A percentile compares a stretch with the other conserved stretches of the same genome.
These are phyloP conservation scores for Ajuga chamaepitys DNA, from an alignment of 257 asterid species.

Conservation along the genomic window DNA sequence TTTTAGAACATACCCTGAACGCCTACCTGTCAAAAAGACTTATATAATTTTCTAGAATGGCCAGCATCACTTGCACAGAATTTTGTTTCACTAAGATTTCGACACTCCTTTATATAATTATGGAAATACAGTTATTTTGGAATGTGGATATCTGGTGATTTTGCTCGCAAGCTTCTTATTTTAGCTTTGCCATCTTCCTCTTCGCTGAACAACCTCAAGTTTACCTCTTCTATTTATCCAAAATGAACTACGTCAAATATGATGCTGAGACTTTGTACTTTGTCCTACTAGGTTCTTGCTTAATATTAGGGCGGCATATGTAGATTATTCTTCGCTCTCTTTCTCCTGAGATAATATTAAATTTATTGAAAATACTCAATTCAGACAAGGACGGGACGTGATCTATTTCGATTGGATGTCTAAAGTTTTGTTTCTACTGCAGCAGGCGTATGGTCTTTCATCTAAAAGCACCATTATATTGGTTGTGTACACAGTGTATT, in stretches of 20 bases:
- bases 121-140: background rate
- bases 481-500: background rate
- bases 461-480: too few relatives aligned
- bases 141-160: background rate
- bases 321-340: too few relatives aligned
- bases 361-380: too few relatives aligned
- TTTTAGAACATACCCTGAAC: background rate
- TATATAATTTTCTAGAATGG: background rate
- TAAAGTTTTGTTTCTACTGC: too few relatives aligned
- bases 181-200: background rate
- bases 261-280: background rate
- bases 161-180: background rate
- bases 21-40: background rate
- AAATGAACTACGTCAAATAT: background rate
- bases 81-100: background rate
- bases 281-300: conserved; percentile 3
- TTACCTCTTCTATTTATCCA: background rate
- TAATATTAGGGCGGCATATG: background rate
- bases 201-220: background rate
- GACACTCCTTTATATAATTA: background rate
- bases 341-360: too few relatives aligned
- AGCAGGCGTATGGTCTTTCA: too few relatives aligned
- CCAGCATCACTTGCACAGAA: background rate
- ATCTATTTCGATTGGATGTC: too few relatives aligned
- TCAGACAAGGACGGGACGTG: too few relatives aligned